A percentile compares a stretch with the other conserved stretches of the same genome.
Evolutionary conservation across 2,329 filamentous ascomycete genomes (phyloP).

Genomic region (Fusarium haematococcum): DNA sequence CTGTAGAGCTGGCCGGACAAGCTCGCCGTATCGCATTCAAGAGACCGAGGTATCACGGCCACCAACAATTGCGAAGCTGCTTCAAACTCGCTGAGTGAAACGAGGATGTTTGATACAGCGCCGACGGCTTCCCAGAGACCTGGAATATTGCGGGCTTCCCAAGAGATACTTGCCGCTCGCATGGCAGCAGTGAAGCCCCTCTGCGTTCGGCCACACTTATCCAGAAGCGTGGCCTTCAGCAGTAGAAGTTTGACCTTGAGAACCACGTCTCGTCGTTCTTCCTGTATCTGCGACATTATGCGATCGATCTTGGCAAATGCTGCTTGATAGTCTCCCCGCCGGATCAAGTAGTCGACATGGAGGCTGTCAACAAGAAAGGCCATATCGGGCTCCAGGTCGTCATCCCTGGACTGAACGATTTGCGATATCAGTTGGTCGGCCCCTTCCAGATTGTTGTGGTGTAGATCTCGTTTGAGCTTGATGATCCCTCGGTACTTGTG

Average conservation of each 20-base stretch:
- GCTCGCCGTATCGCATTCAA: slow-evolving; percentile 75
- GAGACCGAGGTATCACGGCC: slow-evolving; percentile 78
- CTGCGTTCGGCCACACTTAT: slow-evolving; percentile 75
- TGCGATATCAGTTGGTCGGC: slow-evolving; percentile 64
- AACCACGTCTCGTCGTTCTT: slow-evolving; percentile 66
- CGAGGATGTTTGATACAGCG: slow-evolving; percentile 75
- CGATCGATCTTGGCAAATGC: slow-evolving; percentile 62
- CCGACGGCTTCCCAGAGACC: slow-evolving; percentile 80
- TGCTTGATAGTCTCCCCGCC: slow-evolving; percentile 59
- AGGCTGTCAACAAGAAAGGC: slow-evolving; percentile 63
- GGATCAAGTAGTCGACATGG: slow-evolving; percentile 64
- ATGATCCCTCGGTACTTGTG: slow-evolving; percentile 75
- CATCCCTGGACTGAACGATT: slow-evolving; percentile 62
- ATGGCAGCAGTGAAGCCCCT: slow-evolving; percentile 82
- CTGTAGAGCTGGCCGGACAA: slow-evolving; percentile 76
- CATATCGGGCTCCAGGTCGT: slow-evolving; percentile 65
- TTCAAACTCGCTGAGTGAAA: slow-evolving; percentile 76
- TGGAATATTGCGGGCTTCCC: slow-evolving; percentile 75
- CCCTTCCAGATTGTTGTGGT: slow-evolving; percentile 64
- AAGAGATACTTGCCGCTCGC: slow-evolving; percentile 79
- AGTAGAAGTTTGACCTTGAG: slow-evolving; percentile 78
- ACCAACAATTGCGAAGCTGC: slow-evolving; percentile 74
- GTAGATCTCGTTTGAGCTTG: slow-evolving; percentile 72
- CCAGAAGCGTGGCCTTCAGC: slow-evolving; percentile 78
- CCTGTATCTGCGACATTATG: slow-evolving; percentile 55